phyloP scores from a whole-genome alignment of 306 rosid genomes.

The Quercus engelmannii region DNA sequence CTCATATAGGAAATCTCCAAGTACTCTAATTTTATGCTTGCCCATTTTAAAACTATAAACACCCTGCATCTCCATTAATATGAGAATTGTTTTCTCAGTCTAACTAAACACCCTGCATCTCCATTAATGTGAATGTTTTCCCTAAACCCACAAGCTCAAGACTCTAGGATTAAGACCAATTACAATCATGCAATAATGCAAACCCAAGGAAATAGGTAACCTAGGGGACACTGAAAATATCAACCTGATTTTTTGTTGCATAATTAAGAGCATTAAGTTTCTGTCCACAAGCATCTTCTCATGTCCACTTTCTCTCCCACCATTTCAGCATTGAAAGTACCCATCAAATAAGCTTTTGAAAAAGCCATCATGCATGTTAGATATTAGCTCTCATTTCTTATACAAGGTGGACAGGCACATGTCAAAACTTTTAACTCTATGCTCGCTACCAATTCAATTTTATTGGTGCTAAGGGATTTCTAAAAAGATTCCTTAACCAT shows the following conservation, averaged over 20 bases:
- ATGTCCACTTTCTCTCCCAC: background rate
- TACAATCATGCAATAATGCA: too few relatives aligned
- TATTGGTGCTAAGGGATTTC: background rate
- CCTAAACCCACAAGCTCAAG: background rate
- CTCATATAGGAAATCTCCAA: too few relatives aligned
- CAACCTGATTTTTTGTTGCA: background rate
- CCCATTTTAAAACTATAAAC: too few relatives aligned
- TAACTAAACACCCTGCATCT: too few relatives aligned
- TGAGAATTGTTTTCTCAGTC: too few relatives aligned
- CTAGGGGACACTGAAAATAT: background rate
- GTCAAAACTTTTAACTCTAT: background rate
- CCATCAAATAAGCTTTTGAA: background rate
- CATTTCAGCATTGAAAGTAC: background rate
- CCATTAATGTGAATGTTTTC: background rate
- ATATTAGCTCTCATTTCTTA: background rate
- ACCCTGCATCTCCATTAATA: too few relatives aligned
- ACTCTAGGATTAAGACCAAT: background rate
- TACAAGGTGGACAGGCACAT: background rate
- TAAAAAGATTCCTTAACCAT: background rate
- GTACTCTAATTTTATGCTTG: too few relatives aligned
- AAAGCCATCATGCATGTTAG: background rate
- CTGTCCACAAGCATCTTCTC: background rate
- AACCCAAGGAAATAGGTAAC: background rate
- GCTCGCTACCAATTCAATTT: background rate
- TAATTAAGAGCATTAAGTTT: background rate